These are phyloP conservation scores for Exophiala xenobiotica DNA, from an alignment of 2,329 filamentous ascomycete species.

Conservation along the genomic window DNA sequence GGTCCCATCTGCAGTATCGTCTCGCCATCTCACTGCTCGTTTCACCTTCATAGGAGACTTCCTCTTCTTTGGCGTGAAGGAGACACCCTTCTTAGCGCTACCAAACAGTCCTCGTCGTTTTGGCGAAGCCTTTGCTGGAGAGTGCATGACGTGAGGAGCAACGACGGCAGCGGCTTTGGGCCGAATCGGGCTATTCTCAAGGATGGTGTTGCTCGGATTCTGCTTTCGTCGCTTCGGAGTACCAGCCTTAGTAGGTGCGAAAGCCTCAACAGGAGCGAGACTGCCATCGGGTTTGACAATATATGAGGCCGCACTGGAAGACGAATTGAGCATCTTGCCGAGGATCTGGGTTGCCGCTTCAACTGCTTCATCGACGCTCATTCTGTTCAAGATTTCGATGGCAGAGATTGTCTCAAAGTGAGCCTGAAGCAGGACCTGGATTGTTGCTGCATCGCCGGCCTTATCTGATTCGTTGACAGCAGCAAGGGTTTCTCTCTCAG, in stretches of 20 bases:
- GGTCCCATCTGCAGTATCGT: conserved; percentile 81
- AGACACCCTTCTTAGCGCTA: conserved; percentile 62
- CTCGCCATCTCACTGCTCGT: conserved; percentile 84
- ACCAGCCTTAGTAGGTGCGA: conserved; percentile 68
- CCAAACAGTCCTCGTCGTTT: conserved; percentile 67
- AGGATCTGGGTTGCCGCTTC: conserved; percentile 75
- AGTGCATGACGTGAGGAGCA: conserved; percentile 41
- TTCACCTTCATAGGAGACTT: conserved; percentile 63
- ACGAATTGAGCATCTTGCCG: conserved; percentile 72
- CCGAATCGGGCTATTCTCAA: conserved; percentile 49
- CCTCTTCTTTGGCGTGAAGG: conserved; percentile 80
- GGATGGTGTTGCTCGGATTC: conserved; percentile 34
- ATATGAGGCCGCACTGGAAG: conserved; percentile 71
- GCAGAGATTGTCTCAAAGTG: conserved; percentile 90
- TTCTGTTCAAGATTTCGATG: conserved; percentile 74
- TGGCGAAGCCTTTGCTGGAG: conserved; percentile 76
- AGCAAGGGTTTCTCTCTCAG: conserved; percentile 73
- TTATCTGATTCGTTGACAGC: conserved; percentile 83
- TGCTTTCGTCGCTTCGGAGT: conserved; percentile 71
- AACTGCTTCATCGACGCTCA: conserved; percentile 82
- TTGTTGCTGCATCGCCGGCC: conserved; percentile 69
- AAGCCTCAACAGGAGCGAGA: conserved; percentile 54
- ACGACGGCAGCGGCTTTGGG: conserved; percentile 42
- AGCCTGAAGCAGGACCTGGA: conserved; percentile 81
- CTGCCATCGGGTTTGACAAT: conserved; percentile 87